Base-by-base conservation (phyloP, 1,284 basidiomycete genomes). In the Papiliotrema fonsecae region DNA sequence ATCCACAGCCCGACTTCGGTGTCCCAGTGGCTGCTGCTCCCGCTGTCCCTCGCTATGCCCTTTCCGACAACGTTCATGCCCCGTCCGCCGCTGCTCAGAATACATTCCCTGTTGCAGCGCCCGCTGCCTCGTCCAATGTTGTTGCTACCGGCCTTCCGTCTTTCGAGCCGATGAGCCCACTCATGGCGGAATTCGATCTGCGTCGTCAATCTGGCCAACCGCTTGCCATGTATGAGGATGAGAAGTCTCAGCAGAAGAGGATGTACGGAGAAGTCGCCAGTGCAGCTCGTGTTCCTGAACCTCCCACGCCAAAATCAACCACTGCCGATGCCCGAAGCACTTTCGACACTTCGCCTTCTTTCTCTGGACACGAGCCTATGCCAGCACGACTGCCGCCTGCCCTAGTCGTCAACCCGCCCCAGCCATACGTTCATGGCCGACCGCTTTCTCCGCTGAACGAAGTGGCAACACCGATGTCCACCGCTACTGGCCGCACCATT, bases 361-460 rank as follows among this genome's bases (percentile, higher is more conserved):
- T 60, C 51, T 58, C 61, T 18, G 54, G 60, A 25, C 40, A 36
- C 47, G 39, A 45, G 4, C 49, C 50, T 31, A 47, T 55, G 41
- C 53, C 58, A 16, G 35, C 36, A 35, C 34, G 34, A 22, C 32
- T 37, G 42, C 44, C 56, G 32, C 61, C 59, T 30, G 47, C 49
- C 14, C 16, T 60, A 6, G 47, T 39, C 18, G 41, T 66, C 7
- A 35, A 49, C 34, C 48, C 56, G 41, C 54, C 58, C 45, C 50
- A 55, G 44, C 69, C 69, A 7, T 73, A 71, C 51, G 52, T 64
- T 35, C 71, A 73, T 49, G 71, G 71, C 42, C 62, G 58, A 45
- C 71, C 71, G 1, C 60, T 73, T 1, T 62, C 67, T 5, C 66
- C 69, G 4, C 46, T 73, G 18, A 32, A 32, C 14, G 71, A 73